Evolutionary conservation across 306 rosid species (phyloP).

Genomic region (Vigna reflexopilosa): DNA sequence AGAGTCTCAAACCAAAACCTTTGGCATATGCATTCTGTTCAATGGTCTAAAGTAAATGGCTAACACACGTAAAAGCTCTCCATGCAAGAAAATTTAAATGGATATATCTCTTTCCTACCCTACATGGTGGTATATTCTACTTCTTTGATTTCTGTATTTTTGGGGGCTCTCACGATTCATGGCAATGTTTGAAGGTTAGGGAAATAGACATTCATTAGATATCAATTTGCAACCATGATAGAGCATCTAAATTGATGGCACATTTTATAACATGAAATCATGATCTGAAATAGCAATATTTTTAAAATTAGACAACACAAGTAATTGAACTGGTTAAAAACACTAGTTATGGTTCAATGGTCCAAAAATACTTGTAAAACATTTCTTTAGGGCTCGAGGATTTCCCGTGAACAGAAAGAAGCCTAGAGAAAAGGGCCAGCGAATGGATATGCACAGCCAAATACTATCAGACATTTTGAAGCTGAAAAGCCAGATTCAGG

Average conservation of each 20-base stretch:
- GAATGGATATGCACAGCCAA: slow-evolving; percentile 3
- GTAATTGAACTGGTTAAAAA: background rate
- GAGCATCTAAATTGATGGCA: background rate
- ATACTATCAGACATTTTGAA: slow-evolving; percentile 29
- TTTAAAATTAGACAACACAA: background rate
- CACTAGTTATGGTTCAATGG: background rate
- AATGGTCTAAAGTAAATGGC: background rate
- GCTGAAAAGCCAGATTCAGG: slow-evolving; percentile 9
- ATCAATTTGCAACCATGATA: slow-evolving; percentile 1
- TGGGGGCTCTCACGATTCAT: background rate
- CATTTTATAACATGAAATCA: slow-evolving; percentile 6
- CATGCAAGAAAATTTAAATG: slow-evolving; percentile 6
- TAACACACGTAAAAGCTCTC: background rate
- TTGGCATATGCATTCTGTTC: background rate
- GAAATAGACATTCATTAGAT: background rate
- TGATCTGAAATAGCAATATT: slow-evolving; percentile 7
- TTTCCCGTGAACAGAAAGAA: slow-evolving; percentile 22
- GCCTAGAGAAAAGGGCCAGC: slow-evolving; percentile 2
- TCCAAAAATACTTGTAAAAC: background rate
- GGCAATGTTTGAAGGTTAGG: background rate
- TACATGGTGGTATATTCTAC: background rate
- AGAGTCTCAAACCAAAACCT: background rate
- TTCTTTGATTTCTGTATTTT: background rate
- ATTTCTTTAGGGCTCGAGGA: background rate
- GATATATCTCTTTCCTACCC: background rate